phyloP scores from a whole-genome alignment of 352 stramenopile genomes.

The Globisporangium megalacanthum region DNA sequence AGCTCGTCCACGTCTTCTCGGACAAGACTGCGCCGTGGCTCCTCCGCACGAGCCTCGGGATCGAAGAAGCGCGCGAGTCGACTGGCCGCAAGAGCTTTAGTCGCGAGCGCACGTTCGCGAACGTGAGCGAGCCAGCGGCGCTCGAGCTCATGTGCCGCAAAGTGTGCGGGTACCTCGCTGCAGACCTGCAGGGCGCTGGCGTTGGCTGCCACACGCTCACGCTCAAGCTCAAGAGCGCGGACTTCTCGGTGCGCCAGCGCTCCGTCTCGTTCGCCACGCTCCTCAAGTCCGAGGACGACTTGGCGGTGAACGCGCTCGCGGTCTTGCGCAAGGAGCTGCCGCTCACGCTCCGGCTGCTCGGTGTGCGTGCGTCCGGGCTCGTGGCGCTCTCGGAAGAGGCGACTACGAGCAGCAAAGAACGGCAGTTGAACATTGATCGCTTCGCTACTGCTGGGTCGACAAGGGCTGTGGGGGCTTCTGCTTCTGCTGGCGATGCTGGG shows the following conservation, averaged over 20 bases:
- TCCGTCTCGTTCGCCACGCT: constrained; percentile 39
- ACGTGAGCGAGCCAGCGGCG: constrained; percentile 26
- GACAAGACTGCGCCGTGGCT: constrained; percentile 66
- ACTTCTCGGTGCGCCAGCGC: constrained; percentile 53
- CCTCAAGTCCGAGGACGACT: constrained; percentile 35
- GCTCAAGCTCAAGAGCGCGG: constrained; percentile 65
- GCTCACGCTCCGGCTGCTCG: constrained; percentile 61
- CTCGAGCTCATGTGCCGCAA: constrained; percentile 64
- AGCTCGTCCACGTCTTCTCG: constrained; percentile 61
- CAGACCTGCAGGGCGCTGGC: constrained; percentile 40
- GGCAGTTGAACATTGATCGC: constrained; percentile 40
- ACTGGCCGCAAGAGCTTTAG: constrained; percentile 77
- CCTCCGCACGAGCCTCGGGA: constrained; percentile 63
- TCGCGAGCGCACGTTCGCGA: constrained; percentile 65
- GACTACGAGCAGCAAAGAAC: constrained; percentile 14
- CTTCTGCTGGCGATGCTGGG: too few relatives aligned
- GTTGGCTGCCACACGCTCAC: constrained; percentile 43
- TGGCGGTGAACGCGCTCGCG: constrained; percentile 40
- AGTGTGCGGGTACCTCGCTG: constrained; percentile 47
- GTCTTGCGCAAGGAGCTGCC: constrained; percentile 59
- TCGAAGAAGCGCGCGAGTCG: constrained; percentile 36
- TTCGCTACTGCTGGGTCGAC: constrained; percentile 23
- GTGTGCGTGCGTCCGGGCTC: constrained; percentile 47
- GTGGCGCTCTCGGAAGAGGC: constrained; percentile 19
- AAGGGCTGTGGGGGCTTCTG: not conserved